Base-by-base conservation (phyloP, 805 yeast species). In the Teunomyces atbi region DNA sequence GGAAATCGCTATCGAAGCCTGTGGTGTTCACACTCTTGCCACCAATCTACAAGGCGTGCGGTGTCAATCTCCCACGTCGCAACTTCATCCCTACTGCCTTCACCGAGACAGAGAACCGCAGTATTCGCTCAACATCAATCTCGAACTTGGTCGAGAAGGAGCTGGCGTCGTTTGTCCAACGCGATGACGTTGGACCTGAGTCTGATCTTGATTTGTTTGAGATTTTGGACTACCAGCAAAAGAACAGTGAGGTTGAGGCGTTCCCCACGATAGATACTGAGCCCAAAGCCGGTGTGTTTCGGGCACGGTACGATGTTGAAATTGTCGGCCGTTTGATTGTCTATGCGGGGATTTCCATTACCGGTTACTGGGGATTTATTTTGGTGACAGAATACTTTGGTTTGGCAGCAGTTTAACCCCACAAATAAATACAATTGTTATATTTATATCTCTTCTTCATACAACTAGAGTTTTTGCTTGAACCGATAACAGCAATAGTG, bases 1-100 rank as follows among this genome's bases (percentile, higher is more conserved):
- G 98, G 98, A 86, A 91, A 52, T 66, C 78, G 1, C 40, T 81
- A 2, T 77, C 91, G 48, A 90, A 89, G 62, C 84, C 86, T n/a
- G 50, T 83, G 1, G 68, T 89, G 1, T 76, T 79, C 57, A 66
- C 71, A 13, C 45, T 80, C 8, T 69, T 89, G 37, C 82, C 83
- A 5, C 88, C 89, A 1, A 54, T 84, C 11, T 84, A 82, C 66
- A 71, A 66, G 45, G 40, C 59, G 29, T 47, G 69, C 21, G 75
- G 76, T 1, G 50, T 72, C 6, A 58, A 70, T 46, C 55, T 72
- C 30, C 76, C 77, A 1, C 55, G 77, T 37, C 60, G 60, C 48
- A 63, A 69, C 56, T 72, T 57, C 46, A 57, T 60, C 20, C 54
- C 74, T 5, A 69, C 76, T 0, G 77, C 77, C 0, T 65, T 58